Percentiles rank a stretch among this genome's conserved stretches.
Conservation (phyloP, 2,329 filamentous ascomycete genomes). For the Verticillium tricorpus region DNA sequence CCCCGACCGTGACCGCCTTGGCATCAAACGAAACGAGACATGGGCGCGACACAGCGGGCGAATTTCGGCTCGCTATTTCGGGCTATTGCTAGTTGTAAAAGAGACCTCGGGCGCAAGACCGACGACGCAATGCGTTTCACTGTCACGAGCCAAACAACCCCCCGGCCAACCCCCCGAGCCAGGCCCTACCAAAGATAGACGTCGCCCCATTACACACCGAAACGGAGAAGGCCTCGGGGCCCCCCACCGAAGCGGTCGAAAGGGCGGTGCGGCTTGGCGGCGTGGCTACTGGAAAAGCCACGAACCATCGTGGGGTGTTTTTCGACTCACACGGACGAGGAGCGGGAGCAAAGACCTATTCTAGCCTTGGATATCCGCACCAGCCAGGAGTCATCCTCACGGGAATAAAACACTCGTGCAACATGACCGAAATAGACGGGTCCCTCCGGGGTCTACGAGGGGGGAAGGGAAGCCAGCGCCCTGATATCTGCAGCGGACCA, state of each 20-base stretch:
- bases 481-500: slow-evolving; percentile 1
- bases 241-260: background rate
- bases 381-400: background rate
- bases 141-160: slow-evolving; percentile 2
- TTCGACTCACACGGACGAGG: background rate
- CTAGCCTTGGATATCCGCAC: slow-evolving; percentile 3
- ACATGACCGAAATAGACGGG: background rate
- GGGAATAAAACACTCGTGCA: slow-evolving; percentile 1
- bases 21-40: background rate
- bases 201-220: slow-evolving; percentile 3
- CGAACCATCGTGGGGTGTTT: background rate
- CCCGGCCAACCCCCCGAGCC: background rate
- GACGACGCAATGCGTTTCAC: background rate
- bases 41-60: background rate
- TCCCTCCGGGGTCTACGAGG: background rate
- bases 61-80: slow-evolving; percentile 1
- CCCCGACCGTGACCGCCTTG: background rate
- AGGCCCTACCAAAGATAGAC: background rate
- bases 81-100: slow-evolving; percentile 13
- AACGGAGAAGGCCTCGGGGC: background rate
- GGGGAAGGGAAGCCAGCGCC: background rate
- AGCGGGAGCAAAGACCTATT: background rate
- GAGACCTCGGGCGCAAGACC: background rate
- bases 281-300: background rate
- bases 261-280: background rate